Conservation (phyloP, 208 protist species). For the Trypanosoma lewisi region DNA sequence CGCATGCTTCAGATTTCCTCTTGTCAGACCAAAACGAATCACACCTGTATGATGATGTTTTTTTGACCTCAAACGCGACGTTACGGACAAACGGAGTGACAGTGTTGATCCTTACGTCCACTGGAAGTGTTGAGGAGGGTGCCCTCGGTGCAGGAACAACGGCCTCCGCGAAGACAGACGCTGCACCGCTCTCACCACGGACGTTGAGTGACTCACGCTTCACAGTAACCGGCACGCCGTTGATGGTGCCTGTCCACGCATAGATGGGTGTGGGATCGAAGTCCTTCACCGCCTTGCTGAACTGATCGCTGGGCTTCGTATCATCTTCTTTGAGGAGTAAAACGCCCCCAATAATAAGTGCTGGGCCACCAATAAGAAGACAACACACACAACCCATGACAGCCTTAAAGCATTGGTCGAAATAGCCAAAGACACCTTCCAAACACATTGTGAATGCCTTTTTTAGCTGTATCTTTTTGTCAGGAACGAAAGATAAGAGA, state of each 20-base stretch:
- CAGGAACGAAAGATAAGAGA: neutral
- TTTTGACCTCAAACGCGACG: neutral
- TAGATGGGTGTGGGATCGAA: conserved; percentile 20
- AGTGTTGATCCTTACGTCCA: conserved; percentile 11
- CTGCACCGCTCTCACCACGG: neutral
- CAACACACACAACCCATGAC: conserved; percentile 16
- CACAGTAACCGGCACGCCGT: conserved; percentile 1
- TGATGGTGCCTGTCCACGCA: conserved; percentile 19
- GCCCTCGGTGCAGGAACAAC: neutral
- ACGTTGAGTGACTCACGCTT: conserved; percentile 15
- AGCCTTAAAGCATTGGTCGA: conserved; percentile 20
- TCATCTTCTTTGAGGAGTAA: neutral
- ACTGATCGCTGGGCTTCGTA: conserved; percentile 2
- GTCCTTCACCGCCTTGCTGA: conserved; percentile 15
- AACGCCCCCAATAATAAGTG: conserved; percentile 12
- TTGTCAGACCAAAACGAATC: neutral
- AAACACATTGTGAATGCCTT: no score
- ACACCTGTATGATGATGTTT: neutral
- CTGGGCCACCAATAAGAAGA: conserved; percentile 26
- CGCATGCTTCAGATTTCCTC: neutral
- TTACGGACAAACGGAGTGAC: neutral
- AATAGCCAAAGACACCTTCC: conserved; percentile 9
- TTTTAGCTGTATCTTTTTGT: neutral
- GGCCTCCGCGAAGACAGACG: conserved; percentile 15
- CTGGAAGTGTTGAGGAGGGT: neutral